Evolutionary conservation across 1,284 basidiomycete genomes (phyloP), one percentile per base, ranked within the genome.

Genomic region (Grifola frondosa): DNA sequence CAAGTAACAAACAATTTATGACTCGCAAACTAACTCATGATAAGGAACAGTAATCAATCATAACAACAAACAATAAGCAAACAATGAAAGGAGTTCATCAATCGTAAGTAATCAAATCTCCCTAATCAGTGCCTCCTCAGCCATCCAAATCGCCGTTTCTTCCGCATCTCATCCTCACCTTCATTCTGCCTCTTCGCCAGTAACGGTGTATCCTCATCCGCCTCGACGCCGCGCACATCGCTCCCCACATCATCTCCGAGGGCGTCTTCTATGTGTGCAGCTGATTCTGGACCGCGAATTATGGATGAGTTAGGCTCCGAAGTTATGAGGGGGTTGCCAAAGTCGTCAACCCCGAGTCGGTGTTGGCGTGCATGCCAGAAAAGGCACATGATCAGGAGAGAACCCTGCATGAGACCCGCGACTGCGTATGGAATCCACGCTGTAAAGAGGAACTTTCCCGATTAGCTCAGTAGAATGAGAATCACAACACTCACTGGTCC

Each of bases 321-420:
- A 24, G 49, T 38, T 17, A 19, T 47, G 19, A 89, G 61, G 0
- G 85, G 79, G 26, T 78, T 71, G 0, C 97, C 96, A 60, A 96
- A 99, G 66, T 98, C 96, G 62, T 99, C 93, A 41, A 98, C 78
- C n/a, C 82, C 81, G 4, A 91, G 75, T 17, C 72, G 69, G 36
- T 66, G 73, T 62, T 97, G 94, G 20, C 90, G 78, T 21, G 76
- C 51, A 61, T 86, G 91, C 88, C 91, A 95, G 9, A 72, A 50
- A 13, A 93, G 63, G 56, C 92, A 95, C 79, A 94, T 88, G 40
- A 72, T 57, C 35, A 99, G 76, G 5, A 99, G 77, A 15, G 74
- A 73, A 2, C 81, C 83, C 66, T 99, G 97, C 75, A 98, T 86
- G 15, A 84, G 62, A 6, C 91, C 94, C 0, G 94, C 85, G 26